Base-by-base conservation (phyloP, 257 asterid species). In the Datura wrightii region DNA sequence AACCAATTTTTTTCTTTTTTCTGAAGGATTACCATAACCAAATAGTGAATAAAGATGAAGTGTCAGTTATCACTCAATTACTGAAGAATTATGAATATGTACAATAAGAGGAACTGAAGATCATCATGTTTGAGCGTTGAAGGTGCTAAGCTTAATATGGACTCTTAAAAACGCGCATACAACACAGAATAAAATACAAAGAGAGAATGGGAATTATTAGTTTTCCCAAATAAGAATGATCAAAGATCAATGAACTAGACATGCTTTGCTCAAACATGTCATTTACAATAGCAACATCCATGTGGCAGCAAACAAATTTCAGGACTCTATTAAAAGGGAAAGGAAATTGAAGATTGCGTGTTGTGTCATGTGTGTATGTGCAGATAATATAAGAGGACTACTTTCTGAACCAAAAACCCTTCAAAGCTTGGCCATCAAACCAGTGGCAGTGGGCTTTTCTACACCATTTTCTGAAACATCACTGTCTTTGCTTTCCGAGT, bases 391-490 rank as follows among this genome's bases (percentile, higher is more conserved):
- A 19, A 10, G 53, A 44, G 59, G 42, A 7, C 48, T 78, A 78
- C n/a, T 50, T 31, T 31, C 58, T 31, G 82, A 52, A 52, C n/a
- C 63, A 31, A 18, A 52, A 11, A 14, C 8, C 44, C 44, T 85
- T 92, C 93, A 92, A 72, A 93, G 90, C 88, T 93, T 93, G 70
- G 99, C 90, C 18, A 91, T 85, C 16, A 94, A 85, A 86, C 86
- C 83, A 83, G 92, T 79, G 18, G 96, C 66, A 66, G 86, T 66
- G 39, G 92, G 83, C 90, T 92, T 93, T 42, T 92, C 70, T 50
- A 81, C 91, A 50, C 74, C 86, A 55, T 59, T 92, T 55, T 95
- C 98, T 86, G 92, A 90, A 52, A 66, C 92, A 18, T 94, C 98
- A 3, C 48, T 91, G 83, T 95, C 99, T 87, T 94, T 94, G 31